These are phyloP conservation scores for Plasmodium gaboni DNA, from an alignment of 169 alveolate genomes.

Conservation along the genomic window DNA sequence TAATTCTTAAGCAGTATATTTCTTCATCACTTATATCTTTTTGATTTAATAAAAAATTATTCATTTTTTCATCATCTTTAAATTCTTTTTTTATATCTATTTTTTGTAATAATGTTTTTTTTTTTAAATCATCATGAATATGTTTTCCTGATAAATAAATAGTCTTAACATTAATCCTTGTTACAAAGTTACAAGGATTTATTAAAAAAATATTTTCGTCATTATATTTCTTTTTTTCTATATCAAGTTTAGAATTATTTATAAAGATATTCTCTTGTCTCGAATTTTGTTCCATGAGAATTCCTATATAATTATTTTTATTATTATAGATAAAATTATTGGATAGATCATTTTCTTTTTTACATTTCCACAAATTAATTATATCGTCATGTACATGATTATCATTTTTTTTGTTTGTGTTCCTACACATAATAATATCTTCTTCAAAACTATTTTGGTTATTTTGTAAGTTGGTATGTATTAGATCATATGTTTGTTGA, in stretches of 20 bases:
- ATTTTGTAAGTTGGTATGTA: not conserved
- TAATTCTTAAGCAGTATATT: conserved; percentile 29
- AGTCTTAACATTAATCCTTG: conserved; percentile 62
- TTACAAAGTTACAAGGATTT: conserved; percentile 74
- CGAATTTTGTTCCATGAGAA: conserved; percentile 39
- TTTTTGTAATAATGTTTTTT: not conserved
- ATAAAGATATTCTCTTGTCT: not conserved
- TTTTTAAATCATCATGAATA: conserved; percentile 4
- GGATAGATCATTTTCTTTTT: conserved; percentile 28
- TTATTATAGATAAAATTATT: conserved; percentile 67
- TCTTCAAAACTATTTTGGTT: not conserved
- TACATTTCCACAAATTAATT: conserved; percentile 42
- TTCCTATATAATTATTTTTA: conserved; percentile 71
- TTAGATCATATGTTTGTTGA: not conserved
- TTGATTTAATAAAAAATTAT: not conserved
- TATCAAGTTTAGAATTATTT: not conserved
- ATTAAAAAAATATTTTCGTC: conserved; percentile 14
- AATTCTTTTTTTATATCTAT: not conserved
- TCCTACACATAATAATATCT: not conserved
- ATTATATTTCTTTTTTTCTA: not conserved
- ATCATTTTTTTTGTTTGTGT: not conserved
- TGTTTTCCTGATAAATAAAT: conserved; percentile 33
- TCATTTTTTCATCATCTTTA: not conserved
- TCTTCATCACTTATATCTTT: conserved; percentile 18
- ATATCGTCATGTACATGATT: not conserved